phyloP scores from a whole-genome alignment of 176 grass and related monocot species.

The Coix lacrymajobi region DNA sequence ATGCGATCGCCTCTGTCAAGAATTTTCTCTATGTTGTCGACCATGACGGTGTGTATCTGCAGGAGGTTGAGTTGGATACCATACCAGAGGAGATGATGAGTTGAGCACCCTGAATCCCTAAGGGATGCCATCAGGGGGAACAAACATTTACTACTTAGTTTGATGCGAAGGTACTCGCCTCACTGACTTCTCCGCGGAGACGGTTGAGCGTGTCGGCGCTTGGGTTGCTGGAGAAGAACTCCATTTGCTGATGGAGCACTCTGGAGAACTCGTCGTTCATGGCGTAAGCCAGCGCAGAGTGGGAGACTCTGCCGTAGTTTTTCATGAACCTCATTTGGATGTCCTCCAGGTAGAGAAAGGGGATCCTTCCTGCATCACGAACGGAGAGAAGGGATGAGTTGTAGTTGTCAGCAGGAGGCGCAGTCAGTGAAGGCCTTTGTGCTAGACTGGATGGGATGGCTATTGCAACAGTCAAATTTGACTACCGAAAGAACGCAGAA shows the following conservation, averaged over 20 bases:
- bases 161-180: slow-evolving; percentile 43
- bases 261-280: slow-evolving; percentile 98
- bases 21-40: slow-evolving; percentile 93
- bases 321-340: slow-evolving; percentile 99
- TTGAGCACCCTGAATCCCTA: too few relatives aligned
- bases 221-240: slow-evolving; percentile 95
- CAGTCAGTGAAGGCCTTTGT: too few relatives aligned
- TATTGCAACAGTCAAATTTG: not conserved
- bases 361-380: slow-evolving; percentile 60
- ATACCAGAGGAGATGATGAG: not conserved
- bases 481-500: not conserved
- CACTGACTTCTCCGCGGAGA: slow-evolving; percentile 74
- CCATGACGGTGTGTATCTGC: slow-evolving; percentile 97
- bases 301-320: slow-evolving; percentile 78
- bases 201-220: slow-evolving; percentile 77
- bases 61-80: not conserved
- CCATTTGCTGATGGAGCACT: slow-evolving; percentile 96
- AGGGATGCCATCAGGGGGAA: too few relatives aligned
- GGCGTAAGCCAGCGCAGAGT: slow-evolving; percentile 66
- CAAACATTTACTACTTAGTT: not conserved
- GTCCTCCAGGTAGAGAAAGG: slow-evolving; percentile 92
- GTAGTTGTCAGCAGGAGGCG: not conserved
- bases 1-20: slow-evolving; percentile 95
- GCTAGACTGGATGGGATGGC: not conserved
- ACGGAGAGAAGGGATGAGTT: not conserved